These are phyloP conservation scores for Passalora sequoiae DNA, from an alignment of 2,329 filamentous ascomycete genomes.

Conservation along the genomic window DNA sequence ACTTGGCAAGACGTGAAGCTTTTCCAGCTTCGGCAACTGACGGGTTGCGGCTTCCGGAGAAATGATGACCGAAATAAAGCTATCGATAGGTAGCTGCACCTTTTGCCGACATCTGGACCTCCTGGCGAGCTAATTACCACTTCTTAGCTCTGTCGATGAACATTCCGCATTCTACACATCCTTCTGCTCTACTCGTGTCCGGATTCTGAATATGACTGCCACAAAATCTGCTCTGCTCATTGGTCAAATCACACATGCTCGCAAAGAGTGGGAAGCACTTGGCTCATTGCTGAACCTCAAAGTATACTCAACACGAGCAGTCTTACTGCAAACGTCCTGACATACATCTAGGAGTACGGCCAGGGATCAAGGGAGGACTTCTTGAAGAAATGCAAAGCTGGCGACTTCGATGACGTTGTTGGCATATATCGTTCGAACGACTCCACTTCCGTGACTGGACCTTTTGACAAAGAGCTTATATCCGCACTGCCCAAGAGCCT, in stretches of 20 bases:
- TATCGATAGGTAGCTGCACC: no score
- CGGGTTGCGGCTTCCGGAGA: no score
- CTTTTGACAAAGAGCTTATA: constrained; percentile 44
- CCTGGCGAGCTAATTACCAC: no score
- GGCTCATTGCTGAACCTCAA: constrained; percentile 30
- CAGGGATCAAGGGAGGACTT: constrained; percentile 52
- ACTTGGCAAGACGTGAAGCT: no score
- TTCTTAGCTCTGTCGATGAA: no score
- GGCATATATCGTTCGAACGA: constrained; percentile 56
- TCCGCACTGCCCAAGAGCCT: constrained; percentile 38
- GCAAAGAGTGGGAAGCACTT: constrained; percentile 44
- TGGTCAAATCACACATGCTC: constrained; percentile 41
- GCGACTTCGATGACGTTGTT: constrained; percentile 51
- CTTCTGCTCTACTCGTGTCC: no score
- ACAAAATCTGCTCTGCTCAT: constrained; percentile 40
- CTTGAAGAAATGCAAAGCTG: constrained; percentile 50
- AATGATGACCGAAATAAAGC: no score
- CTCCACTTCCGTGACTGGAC: constrained; percentile 46
- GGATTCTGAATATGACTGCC: constrained; percentile 22
- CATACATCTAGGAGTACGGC: constrained; percentile 46
- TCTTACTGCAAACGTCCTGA: constrained; percentile 2
- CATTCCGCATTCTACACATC: no score
- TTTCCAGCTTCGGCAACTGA: no score
- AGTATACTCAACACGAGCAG: constrained; percentile 17
- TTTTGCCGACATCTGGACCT: no score